phyloP scores from a whole-genome alignment of 1,284 basidiomycete species.

The Ustilago esculenta region DNA sequence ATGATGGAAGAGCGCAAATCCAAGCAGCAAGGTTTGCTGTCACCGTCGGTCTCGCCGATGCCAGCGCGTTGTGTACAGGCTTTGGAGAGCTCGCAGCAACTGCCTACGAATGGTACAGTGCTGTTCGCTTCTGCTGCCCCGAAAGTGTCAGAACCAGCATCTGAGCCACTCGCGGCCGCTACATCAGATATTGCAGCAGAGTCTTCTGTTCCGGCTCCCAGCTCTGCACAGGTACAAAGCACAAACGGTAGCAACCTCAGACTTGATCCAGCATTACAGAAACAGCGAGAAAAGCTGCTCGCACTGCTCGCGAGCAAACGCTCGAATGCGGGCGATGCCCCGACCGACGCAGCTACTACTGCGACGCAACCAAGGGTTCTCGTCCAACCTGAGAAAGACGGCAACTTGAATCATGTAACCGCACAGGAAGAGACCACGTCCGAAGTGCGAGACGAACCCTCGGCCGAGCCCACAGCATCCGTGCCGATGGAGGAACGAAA shows the following conservation, averaged over 20 bases:
- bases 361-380: background rate
- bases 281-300: constrained; percentile 31
- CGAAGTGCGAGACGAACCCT: background rate
- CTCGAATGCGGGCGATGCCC: background rate
- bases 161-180: background rate
- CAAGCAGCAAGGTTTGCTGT: constrained; percentile 6
- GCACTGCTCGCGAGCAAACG: constrained; percentile 33
- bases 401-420: background rate
- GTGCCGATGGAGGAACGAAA: constrained; percentile 3
- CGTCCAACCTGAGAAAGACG: background rate
- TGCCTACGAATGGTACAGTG: background rate
- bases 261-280: constrained; percentile 29
- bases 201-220: background rate
- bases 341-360: background rate
- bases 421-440: background rate
- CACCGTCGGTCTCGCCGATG: constrained; percentile 18
- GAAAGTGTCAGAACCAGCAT: background rate
- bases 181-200: background rate
- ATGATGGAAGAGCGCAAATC: constrained; percentile 40
- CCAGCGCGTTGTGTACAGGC: background rate
- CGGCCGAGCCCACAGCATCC: background rate
- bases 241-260: background rate
- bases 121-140: background rate
- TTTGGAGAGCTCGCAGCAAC: background rate
- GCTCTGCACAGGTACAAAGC: background rate